Conservation (phyloP, 2,329 filamentous ascomycete species). For the Colletotrichum sp. region DNA sequence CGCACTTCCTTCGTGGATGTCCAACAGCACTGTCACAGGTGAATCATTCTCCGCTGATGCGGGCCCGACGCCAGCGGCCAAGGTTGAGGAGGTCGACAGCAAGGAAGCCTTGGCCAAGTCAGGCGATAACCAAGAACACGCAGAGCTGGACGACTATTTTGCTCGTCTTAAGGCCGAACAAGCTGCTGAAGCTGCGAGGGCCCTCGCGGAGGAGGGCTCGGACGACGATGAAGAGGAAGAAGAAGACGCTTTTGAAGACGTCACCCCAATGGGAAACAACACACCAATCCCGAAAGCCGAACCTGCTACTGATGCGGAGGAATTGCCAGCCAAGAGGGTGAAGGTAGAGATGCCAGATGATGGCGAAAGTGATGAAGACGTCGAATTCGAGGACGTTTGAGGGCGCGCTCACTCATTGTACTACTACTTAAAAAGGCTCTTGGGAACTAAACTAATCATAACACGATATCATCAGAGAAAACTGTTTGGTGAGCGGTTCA, state of each 20-base stretch:
- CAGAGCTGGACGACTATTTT: constrained; percentile 71
- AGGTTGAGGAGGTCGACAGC: constrained; percentile 48
- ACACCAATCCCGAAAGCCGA: constrained; percentile 38
- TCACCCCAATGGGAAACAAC: constrained; percentile 36
- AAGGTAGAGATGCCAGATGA: constrained; percentile 62
- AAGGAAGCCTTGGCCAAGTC: constrained; percentile 47
- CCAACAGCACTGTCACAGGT: constrained; percentile 70
- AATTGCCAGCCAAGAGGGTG: constrained; percentile 60
- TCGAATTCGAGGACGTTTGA: constrained; percentile 65
- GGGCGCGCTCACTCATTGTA: not conserved
- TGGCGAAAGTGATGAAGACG: constrained; percentile 54
- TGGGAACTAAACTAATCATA: not conserved
- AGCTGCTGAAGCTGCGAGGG: constrained; percentile 44
- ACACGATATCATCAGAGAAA: not conserved
- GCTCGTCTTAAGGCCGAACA: constrained; percentile 68
- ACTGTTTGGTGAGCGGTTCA: not conserved
- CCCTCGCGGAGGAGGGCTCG: constrained; percentile 28
- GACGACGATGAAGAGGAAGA: constrained; percentile 36
- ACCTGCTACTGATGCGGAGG: constrained; percentile 39
- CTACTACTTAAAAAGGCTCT: not conserved
- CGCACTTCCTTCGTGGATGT: constrained; percentile 73
- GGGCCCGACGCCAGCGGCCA: constrained; percentile 29
- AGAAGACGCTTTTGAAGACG: constrained; percentile 55
- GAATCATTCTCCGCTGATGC: constrained; percentile 58
- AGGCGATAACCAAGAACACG: constrained; percentile 55